Percentiles rank a stretch among this genome's conserved stretches.
These are phyloP conservation scores for Myotisia sp. DNA, from an alignment of 2,329 filamentous ascomycete genomes.

Conservation along the genomic window DNA sequence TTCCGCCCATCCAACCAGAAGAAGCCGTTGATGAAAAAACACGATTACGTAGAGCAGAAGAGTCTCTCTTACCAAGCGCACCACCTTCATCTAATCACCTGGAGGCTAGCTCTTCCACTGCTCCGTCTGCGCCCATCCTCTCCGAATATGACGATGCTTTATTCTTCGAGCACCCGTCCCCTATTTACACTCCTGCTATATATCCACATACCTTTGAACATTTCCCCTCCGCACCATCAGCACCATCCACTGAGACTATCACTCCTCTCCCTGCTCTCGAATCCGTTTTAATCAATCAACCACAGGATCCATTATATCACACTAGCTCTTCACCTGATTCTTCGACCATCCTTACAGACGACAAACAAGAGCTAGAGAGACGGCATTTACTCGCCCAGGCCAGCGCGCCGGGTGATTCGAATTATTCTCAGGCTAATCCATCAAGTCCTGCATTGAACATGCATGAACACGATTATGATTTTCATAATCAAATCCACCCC, in stretches of 20 bases:
- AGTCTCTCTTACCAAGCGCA: slow-evolving; percentile 64
- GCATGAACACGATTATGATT: slow-evolving; percentile 11
- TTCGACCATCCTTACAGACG: slow-evolving; percentile 39
- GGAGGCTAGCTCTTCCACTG: slow-evolving; percentile 31
- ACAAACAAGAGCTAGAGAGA: slow-evolving; percentile 66
- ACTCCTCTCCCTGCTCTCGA: slow-evolving; percentile 11
- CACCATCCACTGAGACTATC: slow-evolving; percentile 19
- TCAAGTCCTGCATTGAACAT: slow-evolving; percentile 10
- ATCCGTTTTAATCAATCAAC: slow-evolving; percentile 1
- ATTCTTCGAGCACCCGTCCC: slow-evolving; percentile 16
- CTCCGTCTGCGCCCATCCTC: slow-evolving; percentile 32
- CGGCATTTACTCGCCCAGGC: slow-evolving; percentile 48
- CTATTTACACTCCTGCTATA: slow-evolving; percentile 23
- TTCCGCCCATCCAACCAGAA: slow-evolving; percentile 39
- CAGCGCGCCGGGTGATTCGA: slow-evolving; percentile 40
- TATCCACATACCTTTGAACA: slow-evolving; percentile 14
- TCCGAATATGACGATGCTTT: slow-evolving; percentile 39
- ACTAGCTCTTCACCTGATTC: slow-evolving; percentile 4
- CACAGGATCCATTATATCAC: slow-evolving; percentile 5
- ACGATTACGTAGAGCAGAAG: slow-evolving; percentile 60
- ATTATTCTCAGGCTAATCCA: slow-evolving; percentile 11
- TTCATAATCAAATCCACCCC: neutral
- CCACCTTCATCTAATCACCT: slow-evolving; percentile 42
- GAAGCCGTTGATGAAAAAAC: slow-evolving; percentile 66
- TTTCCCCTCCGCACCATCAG: slow-evolving; percentile 13